Evolutionary conservation across 2,329 filamentous ascomycete species (phyloP).

Genomic region (Fusarium chuoi): DNA sequence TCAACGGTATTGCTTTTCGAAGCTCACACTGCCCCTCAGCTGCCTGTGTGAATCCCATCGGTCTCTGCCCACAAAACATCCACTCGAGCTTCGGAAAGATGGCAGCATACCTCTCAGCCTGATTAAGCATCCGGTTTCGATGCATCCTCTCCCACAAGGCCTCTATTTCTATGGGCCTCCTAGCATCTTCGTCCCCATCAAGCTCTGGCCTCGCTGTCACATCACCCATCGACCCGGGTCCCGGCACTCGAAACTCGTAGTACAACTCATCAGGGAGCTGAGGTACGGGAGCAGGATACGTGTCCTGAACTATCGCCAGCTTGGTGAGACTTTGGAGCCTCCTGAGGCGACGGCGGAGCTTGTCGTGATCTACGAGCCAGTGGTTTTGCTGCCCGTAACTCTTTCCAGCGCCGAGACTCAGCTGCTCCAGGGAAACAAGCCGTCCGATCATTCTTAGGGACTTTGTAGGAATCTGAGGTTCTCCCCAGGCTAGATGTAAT

Average conservation of each 20-base stretch:
- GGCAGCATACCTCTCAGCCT: constrained; percentile 16
- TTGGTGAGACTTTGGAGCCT: constrained; percentile 1
- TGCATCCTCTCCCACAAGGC: constrained; percentile 10
- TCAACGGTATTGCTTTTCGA: not conserved
- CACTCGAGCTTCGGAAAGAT: constrained; percentile 23
- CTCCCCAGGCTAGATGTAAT: constrained; percentile 21
- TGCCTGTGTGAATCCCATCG: not conserved
- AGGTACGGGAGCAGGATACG: not conserved
- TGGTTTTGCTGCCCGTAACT: not conserved
- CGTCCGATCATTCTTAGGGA: not conserved
- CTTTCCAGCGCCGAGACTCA: not conserved
- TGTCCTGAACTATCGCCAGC: constrained; percentile 11
- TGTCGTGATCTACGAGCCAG: constrained; percentile 18
- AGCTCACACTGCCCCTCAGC: not conserved
- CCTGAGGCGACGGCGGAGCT: not conserved
- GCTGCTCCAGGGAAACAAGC: constrained; percentile 23
- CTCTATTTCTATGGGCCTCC: too few relatives aligned
- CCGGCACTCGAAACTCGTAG: too few relatives aligned
- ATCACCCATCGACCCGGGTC: not conserved
- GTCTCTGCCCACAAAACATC: constrained; percentile 24
- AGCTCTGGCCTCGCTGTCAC: not conserved
- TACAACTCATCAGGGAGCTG: too few relatives aligned
- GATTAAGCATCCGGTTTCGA: constrained; percentile 32
- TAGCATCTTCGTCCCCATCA: not conserved
- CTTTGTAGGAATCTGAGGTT: not conserved